Evolutionary conservation across 148 eudicot genomes (phyloP).

Genomic region (Rhododendron molle): DNA sequence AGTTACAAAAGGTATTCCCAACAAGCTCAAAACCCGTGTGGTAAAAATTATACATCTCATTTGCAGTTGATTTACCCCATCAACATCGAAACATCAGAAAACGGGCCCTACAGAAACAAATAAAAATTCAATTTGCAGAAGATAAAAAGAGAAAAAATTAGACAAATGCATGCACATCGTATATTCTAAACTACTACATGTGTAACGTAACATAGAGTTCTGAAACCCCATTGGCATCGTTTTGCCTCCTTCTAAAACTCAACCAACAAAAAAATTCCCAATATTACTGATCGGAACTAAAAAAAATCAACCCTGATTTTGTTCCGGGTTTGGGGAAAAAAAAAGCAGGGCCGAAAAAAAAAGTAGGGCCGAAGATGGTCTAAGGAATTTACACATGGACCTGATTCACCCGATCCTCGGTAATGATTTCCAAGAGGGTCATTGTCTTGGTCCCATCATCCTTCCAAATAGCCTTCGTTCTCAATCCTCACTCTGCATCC

Average conservation of each 20-base stretch:
- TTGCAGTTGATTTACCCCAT: background rate
- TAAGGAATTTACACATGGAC: background rate
- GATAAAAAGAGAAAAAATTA: background rate
- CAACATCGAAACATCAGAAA: background rate
- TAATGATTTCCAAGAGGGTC: background rate
- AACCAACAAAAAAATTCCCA: background rate
- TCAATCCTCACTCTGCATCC: too few species aligned
- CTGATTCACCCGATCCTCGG: background rate
- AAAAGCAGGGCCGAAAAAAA: too few species aligned
- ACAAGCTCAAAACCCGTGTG: background rate
- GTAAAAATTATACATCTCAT: background rate
- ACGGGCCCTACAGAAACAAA: background rate
- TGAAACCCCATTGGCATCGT: background rate
- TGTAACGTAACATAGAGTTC: background rate
- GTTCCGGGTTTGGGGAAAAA: background rate
- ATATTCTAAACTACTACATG: background rate
- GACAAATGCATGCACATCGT: background rate
- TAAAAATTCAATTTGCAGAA: background rate
- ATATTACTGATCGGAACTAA: background rate
- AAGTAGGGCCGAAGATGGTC: background rate
- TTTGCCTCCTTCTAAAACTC: background rate
- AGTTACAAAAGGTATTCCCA: background rate
- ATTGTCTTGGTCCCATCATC: background rate
- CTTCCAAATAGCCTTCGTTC: too few species aligned
- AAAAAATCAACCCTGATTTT: background rate